Conservation (phyloP, 2,329 filamentous ascomycete species). For the Chaetomiaceae sp. region DNA sequence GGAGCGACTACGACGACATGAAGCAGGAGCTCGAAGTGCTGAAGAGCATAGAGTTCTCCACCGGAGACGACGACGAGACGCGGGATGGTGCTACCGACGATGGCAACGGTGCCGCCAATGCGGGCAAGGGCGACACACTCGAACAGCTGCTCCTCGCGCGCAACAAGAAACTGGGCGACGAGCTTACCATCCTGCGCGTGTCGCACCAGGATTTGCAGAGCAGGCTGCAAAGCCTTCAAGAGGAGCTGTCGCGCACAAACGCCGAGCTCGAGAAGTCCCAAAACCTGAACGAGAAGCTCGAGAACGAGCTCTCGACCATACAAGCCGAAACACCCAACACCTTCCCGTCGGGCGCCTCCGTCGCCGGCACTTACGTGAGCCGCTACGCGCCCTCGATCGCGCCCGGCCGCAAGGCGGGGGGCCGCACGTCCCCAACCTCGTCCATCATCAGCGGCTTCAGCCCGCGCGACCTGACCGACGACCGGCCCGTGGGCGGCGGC, state of each 20-base stretch:
- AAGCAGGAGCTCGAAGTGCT: slow-evolving; percentile 94
- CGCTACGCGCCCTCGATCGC: slow-evolving; percentile 62
- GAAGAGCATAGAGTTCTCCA: slow-evolving; percentile 96
- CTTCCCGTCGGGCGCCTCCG: slow-evolving; percentile 84
- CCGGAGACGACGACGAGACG: slow-evolving; percentile 71
- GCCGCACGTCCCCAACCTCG: slow-evolving; percentile 79
- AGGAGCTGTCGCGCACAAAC: slow-evolving; percentile 76
- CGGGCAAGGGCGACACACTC: slow-evolving; percentile 68
- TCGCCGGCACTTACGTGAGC: slow-evolving; percentile 84
- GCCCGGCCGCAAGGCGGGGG: slow-evolving; percentile 58
- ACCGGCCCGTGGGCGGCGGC: slow-evolving; percentile 63
- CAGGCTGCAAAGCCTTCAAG: slow-evolving; percentile 71
- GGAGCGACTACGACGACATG: slow-evolving; percentile 91
- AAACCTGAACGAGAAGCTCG: slow-evolving; percentile 78
- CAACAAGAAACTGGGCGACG: slow-evolving; percentile 94
- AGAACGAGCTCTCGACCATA: slow-evolving; percentile 82
- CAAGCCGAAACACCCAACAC: slow-evolving; percentile 79
- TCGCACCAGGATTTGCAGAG: slow-evolving; percentile 88
- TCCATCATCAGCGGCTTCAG: slow-evolving; percentile 98
- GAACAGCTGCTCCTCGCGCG: slow-evolving; percentile 86
- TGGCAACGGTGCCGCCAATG: slow-evolving; percentile 45
- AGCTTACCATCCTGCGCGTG: slow-evolving; percentile 85
- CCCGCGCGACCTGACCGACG: slow-evolving; percentile 44
- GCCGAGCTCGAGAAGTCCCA: slow-evolving; percentile 80
- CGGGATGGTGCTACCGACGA: slow-evolving; percentile 24